phyloP scores from a whole-genome alignment of 805 yeast genomes.

The Teunomyces atbi region DNA sequence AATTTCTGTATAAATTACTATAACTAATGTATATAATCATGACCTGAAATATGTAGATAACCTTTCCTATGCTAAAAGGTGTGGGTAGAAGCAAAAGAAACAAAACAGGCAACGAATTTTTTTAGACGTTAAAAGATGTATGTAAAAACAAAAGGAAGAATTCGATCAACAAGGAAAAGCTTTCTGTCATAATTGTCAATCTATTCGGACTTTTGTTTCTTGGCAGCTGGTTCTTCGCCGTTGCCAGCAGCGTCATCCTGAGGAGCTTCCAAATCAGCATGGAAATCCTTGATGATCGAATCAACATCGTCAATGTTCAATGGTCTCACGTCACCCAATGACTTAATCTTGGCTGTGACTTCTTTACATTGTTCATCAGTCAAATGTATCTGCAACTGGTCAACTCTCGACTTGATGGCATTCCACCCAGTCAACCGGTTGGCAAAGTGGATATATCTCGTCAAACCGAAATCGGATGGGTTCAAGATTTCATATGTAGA shows the following conservation, averaged over 20 bases:
- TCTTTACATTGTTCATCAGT: slow-evolving; percentile 58
- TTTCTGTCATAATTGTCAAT: background rate
- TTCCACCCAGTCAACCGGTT: slow-evolving; percentile 64
- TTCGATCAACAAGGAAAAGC: background rate
- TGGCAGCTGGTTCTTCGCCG: slow-evolving; percentile 34
- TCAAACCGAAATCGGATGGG: slow-evolving; percentile 57
- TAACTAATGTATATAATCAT: background rate
- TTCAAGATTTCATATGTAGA: slow-evolving; percentile 60
- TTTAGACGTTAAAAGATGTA: background rate
- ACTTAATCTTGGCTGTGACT: slow-evolving; percentile 53
- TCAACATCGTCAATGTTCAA: slow-evolving; percentile 61
- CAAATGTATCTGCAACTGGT: slow-evolving; percentile 54
- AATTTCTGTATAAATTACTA: background rate
- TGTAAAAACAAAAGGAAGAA: background rate
- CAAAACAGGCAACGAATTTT: background rate
- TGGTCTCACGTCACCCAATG: slow-evolving; percentile 59
- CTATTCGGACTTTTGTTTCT: slow-evolving; percentile 35
- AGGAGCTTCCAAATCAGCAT: slow-evolving; percentile 42
- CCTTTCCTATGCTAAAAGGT: slow-evolving; percentile 1
- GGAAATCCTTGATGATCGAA: slow-evolving; percentile 56
- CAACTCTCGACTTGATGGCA: slow-evolving; percentile 60
- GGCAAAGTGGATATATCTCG: slow-evolving; percentile 62
- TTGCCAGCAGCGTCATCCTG: slow-evolving; percentile 19
- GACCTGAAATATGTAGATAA: background rate
- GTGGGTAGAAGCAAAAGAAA: background rate